Evolutionary conservation across 1,139 yeast species (phyloP), one percentile per base, ranked within the genome.

Genomic region (Spathaspora sp.): DNA sequence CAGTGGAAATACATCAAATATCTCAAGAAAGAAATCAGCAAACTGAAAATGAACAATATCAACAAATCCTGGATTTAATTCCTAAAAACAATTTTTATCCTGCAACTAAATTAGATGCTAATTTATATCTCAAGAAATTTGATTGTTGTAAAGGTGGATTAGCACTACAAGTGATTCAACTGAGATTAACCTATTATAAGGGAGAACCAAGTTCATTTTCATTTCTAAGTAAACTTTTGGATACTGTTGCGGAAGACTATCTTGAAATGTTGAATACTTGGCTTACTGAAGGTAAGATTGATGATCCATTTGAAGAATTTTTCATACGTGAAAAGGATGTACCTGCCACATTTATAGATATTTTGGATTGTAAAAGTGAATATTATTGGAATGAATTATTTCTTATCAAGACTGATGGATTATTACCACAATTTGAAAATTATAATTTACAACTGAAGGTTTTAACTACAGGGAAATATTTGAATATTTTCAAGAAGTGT

Each of bases 311-410:
- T 57, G 83, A 84, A 41, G 99, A 95, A 63, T 95, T 95, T 60
- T 67, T 91, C 60, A 80, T 93, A 10, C 76, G 82, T 47, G 65
- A 71, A 48, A 73, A 72, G 48, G 61, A 56, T 47, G 67, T 63
- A 7, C 72, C 75, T 1, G 51, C 58, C 10, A 58, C 55, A 34
- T 52, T 59, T 39, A 59, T 68, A 24, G 69, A 68, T 20, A 56
- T 76, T 7, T 75, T 77, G 51, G 72, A 74, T 43, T 63, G 77
- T 16, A 78, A 79, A 52, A 75, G 82, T 49, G 96, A 90, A 54
- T 83, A 85, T 49, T 84, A 86, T 57, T 93, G 98, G 98, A 88
- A 87, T 47, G 89, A 89, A 50, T 80, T 89, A 47, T 93, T 80
- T 61, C 79, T 89, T 9, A 74, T 90, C 8, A 74, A 93, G 44